Conservation (phyloP, 495 filamentous ascomycete genomes). For the Arthonia radiata region DNA sequence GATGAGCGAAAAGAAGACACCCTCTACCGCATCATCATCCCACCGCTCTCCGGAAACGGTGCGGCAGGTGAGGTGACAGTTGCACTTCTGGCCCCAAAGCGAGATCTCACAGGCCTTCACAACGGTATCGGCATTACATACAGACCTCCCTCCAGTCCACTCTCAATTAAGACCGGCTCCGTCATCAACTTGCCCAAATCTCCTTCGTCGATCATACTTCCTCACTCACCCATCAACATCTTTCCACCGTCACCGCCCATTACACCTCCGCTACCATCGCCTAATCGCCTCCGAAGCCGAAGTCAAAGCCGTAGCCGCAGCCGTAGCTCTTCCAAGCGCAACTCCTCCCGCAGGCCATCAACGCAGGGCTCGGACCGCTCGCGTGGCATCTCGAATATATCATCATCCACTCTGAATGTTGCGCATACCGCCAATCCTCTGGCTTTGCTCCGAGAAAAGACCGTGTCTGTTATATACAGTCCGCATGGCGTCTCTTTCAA, state of each 20-base stretch:
- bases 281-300: constrained; percentile 5
- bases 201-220: not conserved
- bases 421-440: too few species aligned
- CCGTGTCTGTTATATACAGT: constrained; percentile 31
- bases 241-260: constrained; percentile 4
- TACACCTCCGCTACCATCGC: constrained; percentile 7
- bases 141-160: constrained; percentile 22
- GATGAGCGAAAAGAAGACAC: constrained; percentile 16
- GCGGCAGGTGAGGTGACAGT: constrained; percentile 37
- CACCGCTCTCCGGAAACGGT: constrained; percentile 19
- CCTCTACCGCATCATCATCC: constrained; percentile 22
- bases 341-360: constrained; percentile 1
- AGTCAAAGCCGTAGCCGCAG: not conserved
- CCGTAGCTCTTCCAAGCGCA: not conserved
- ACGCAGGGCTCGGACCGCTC: constrained; percentile 7
- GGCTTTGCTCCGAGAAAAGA: too few species aligned
- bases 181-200: constrained; percentile 1
- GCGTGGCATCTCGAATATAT: too few species aligned
- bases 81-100: constrained; percentile 33
- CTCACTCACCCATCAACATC: constrained; percentile 14
- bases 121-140: constrained; percentile 49
- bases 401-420: too few species aligned
- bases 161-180: constrained; percentile 8
- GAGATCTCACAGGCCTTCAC: constrained; percentile 35
- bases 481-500: constrained; percentile 30